Conservation (phyloP, 1,284 basidiomycete species). For the Anthracocystis setariae region DNA sequence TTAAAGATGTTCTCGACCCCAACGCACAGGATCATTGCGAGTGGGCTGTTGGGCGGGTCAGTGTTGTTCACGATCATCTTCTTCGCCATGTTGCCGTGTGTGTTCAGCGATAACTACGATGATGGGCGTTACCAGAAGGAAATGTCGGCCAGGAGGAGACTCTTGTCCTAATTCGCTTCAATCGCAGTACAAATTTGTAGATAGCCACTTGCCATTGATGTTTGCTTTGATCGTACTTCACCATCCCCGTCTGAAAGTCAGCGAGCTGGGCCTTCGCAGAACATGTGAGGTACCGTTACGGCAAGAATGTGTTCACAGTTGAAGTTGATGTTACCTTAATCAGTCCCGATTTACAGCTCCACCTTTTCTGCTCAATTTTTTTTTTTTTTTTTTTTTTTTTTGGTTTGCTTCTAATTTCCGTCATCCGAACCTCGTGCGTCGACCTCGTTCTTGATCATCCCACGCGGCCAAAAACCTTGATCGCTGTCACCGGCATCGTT, state of each 20-base stretch:
- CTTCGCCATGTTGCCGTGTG: slow-evolving; percentile 35
- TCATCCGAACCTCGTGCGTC: slow-evolving; percentile 13
- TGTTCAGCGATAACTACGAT: slow-evolving; percentile 35
- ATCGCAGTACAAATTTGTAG: neutral
- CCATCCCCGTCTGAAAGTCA: too few relatives aligned
- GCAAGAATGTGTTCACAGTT: neutral
- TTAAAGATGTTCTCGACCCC: slow-evolving; percentile 50
- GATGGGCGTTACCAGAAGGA: slow-evolving; percentile 22
- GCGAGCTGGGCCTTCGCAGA: neutral
- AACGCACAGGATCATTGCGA: slow-evolving; percentile 41
- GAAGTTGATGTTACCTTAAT: too few relatives aligned
- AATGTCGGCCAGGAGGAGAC: slow-evolving; percentile 26
- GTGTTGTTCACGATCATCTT: slow-evolving; percentile 28
- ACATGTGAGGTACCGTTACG: neutral
- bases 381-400: slow-evolving; percentile 9
- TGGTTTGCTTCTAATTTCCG: slow-evolving; percentile 9
- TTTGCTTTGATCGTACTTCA: too few relatives aligned
- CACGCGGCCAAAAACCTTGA: neutral
- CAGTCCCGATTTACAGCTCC: neutral
- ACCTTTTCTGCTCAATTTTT: slow-evolving; percentile 8
- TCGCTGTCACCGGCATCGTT: neutral
- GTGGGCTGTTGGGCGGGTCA: slow-evolving; percentile 38
- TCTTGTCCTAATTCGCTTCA: slow-evolving; percentile 15
- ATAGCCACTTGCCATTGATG: neutral
- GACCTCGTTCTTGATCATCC: slow-evolving; percentile 4